These are phyloP conservation scores for Pseudogymnoascus sp. DNA, from an alignment of 2,329 filamentous ascomycete species.

Conservation along the genomic window DNA sequence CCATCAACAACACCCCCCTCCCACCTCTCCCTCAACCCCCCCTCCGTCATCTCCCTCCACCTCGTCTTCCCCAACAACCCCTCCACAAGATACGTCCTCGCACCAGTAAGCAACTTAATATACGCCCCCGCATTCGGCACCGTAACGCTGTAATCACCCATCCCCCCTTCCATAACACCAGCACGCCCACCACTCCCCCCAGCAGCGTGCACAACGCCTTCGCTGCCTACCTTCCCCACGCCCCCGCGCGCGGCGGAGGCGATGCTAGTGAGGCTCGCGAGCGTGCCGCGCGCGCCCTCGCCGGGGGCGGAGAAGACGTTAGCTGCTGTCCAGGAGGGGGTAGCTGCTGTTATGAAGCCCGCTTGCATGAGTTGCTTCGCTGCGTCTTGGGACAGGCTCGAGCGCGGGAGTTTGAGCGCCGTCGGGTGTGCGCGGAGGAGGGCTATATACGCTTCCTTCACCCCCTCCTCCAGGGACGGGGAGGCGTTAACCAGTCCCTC, in stretches of 20 bases:
- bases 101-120: slow-evolving; percentile 54
- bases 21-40: slow-evolving; percentile 58
- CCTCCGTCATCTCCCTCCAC: slow-evolving; percentile 55
- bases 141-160: slow-evolving; percentile 44
- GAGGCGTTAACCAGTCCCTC: slow-evolving; percentile 37
- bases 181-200: slow-evolving; percentile 41
- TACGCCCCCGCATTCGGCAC: slow-evolving; percentile 60
- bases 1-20: slow-evolving; percentile 52
- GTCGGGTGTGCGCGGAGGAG: slow-evolving; percentile 45
- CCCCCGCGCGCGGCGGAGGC: slow-evolving; percentile 60
- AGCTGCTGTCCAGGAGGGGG: slow-evolving; percentile 29
- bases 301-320: slow-evolving; percentile 35
- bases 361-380: slow-evolving; percentile 51
- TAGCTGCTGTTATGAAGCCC: slow-evolving; percentile 55
- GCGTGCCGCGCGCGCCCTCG: slow-evolving; percentile 35
- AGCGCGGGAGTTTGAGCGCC: slow-evolving; percentile 33
- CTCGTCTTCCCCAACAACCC: slow-evolving; percentile 49
- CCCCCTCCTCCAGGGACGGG: slow-evolving; percentile 30
- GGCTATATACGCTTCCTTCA: slow-evolving; percentile 42
- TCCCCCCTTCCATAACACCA: not conserved
- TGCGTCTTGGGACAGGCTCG: slow-evolving; percentile 36
- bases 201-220: slow-evolving; percentile 53
- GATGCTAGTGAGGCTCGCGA: slow-evolving; percentile 54
- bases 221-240: slow-evolving; percentile 59
- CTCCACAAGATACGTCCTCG: slow-evolving; percentile 50